phyloP scores from a whole-genome alignment of 805 yeast genomes.

The Suhomyces pyralidae region DNA sequence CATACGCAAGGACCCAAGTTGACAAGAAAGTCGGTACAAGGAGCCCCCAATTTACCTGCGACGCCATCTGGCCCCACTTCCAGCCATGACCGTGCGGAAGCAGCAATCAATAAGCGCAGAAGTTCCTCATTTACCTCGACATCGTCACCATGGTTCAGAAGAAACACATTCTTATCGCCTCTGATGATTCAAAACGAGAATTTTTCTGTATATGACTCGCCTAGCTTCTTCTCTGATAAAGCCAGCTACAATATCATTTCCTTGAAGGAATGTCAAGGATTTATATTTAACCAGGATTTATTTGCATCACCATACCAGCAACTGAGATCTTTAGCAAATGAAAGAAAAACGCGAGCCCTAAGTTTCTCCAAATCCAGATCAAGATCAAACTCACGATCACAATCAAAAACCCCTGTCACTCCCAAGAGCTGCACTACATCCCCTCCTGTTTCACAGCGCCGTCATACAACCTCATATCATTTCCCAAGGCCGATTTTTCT shows the following conservation, averaged over 20 bases:
- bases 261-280: slow-evolving; percentile 67
- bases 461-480: slow-evolving; percentile 30
- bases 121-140: slow-evolving; percentile 24
- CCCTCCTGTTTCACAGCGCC: slow-evolving; percentile 11
- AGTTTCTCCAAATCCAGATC: slow-evolving; percentile 15
- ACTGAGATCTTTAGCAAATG: slow-evolving; percentile 34
- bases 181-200: slow-evolving; percentile 57
- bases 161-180: slow-evolving; percentile 55
- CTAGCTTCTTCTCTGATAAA: slow-evolving; percentile 28
- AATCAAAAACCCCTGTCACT: not conserved
- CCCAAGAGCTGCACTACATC: slow-evolving; percentile 3
- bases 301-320: slow-evolving; percentile 74
- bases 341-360: slow-evolving; percentile 25
- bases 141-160: slow-evolving; percentile 52
- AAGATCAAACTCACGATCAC: slow-evolving; percentile 4
- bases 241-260: slow-evolving; percentile 38
- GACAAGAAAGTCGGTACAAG: not conserved
- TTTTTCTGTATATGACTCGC: slow-evolving; percentile 50
- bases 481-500: slow-evolving; percentile 20
- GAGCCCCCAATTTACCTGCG: not conserved
- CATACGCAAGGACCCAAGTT: not conserved
- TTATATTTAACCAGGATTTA: slow-evolving; percentile 71
- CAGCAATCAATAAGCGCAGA: slow-evolving; percentile 3
- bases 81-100: not conserved
- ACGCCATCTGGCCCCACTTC: not conserved